Conservation (phyloP, 225 moss, liverwort and hornwort species). For the Marchantia paleacea region DNA sequence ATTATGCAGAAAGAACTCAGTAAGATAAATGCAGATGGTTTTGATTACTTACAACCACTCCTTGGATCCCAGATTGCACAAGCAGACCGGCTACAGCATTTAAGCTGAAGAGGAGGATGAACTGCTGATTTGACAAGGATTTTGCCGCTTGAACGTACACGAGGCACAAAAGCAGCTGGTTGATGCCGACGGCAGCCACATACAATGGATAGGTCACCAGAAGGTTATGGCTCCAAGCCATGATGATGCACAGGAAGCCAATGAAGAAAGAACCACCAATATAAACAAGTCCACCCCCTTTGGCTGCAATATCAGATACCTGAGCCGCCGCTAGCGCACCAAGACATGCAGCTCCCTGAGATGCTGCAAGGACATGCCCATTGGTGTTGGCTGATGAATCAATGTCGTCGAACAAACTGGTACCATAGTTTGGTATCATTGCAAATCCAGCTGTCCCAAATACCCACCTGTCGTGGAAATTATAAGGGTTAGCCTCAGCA, state of each 20-base stretch:
- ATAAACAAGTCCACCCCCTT: slow-evolving; percentile 35
- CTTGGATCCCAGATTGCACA: slow-evolving; percentile 42
- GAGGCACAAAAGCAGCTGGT: slow-evolving; percentile 46
- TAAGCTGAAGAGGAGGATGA: slow-evolving; percentile 50
- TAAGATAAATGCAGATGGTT: not conserved
- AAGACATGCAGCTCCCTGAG: slow-evolving; percentile 41
- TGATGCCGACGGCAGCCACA: slow-evolving; percentile 37
- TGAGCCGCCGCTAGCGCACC: slow-evolving; percentile 39
- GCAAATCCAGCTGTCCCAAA: slow-evolving; percentile 47
- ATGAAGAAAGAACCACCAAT: slow-evolving; percentile 29
- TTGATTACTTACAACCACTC: slow-evolving; percentile 31
- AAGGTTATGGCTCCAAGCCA: slow-evolving; percentile 43
- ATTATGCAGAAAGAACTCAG: not conserved
- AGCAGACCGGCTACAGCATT: slow-evolving; percentile 38
- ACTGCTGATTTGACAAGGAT: slow-evolving; percentile 41
- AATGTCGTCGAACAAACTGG: slow-evolving; percentile 42
- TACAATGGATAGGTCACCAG: slow-evolving; percentile 40
- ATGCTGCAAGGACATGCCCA: slow-evolving; percentile 47
- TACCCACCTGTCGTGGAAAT: slow-evolving; percentile 37
- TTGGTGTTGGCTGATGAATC: slow-evolving; percentile 39
- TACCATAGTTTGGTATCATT: slow-evolving; percentile 46
- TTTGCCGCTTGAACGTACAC: slow-evolving; percentile 50
- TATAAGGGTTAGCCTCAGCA: not conserved
- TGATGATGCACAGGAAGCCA: slow-evolving; percentile 39
- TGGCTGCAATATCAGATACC: slow-evolving; percentile 29